Base-by-base conservation (phyloP, 305 asterid genomes). In the Coffea humblotiana region DNA sequence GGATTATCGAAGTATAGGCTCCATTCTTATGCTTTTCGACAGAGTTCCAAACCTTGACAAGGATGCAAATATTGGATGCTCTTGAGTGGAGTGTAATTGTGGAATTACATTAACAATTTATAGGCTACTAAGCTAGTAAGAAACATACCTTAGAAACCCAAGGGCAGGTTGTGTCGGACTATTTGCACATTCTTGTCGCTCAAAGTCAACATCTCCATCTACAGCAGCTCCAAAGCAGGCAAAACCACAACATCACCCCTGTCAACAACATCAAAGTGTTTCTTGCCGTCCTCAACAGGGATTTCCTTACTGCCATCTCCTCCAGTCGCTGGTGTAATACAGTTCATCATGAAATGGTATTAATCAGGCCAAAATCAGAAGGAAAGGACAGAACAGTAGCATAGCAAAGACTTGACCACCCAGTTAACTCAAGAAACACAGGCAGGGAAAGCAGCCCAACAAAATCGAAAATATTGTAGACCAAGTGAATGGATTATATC, bases 11-110 rank as follows among this genome's bases (percentile, higher is more conserved):
- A 54, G 99, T 91, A 75, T 93, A 90, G 71, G 94, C 99, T 79
- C 97, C 99, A 87, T 92, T 94, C 91, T 93, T 96, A 91, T 96
- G 99, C 86, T 91, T 96, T 72, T 96, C 99, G 83, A 96, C 99
- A 6, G 85, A 66, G 87, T 84, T 96, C 98, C 99, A 96, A 32
- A 96, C 99, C 99, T 96, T 78, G 58, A 79, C 7, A 61, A 23
- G 64, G 66, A 79, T 35, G 60, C 40, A 80, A 18, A 56, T 43
- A 82, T 12, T 56, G 66, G 81, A 64, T 49, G 61, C 27, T 63
- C 8, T 52, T 40, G 6, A 37, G 75, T 32, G 18, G 45, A 10
- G 69, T 29, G 3, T 47, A 60, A 27, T 27, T 25, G 2, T 61
- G 67, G 67, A 61, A 61, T 61, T 61, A n/a, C 13, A 27, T 35